Base-by-base conservation (phyloP, 441 rosid species). In the Gossypium gossypioides region DNA sequence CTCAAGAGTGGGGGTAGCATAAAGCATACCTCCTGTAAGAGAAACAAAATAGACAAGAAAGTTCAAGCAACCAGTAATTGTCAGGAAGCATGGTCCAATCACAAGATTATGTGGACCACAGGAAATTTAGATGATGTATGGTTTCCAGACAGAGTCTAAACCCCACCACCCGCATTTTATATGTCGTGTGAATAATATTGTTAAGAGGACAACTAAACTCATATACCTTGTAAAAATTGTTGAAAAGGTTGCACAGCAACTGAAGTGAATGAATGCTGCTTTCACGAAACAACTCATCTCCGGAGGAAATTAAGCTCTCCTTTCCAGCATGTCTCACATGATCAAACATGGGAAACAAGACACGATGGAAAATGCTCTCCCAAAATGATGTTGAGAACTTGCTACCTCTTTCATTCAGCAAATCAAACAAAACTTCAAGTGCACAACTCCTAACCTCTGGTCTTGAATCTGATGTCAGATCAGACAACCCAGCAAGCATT, bases 401-500 rank as follows among this genome's bases (percentile, higher is more conserved):
- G 78, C 91, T 87, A 60, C 99, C 99, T 82, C 99, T 88, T 86
- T 91, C 99, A 80, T 96, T 89, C 82, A 96, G 84, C 85, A 96
- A 85, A 84, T 96, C 99, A 85, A 96, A 96, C 79, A 96, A 78
- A 79, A 96, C 99, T 84, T 96, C 99, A 59, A 96, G 87, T 34
- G 99, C 97, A 76, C 99, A 96, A 83, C 93, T 90, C 77, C 98
- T 83, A 81, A 96, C 97, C 84, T 93, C 99, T 8, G 92, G 81
- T 79, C 99, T 86, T n/a, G 86, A 83, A 84, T 96, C 99, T 77
- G 91, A 89, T 24, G 97, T 96, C 77, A 96, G 85, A 85, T 93
- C 99, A 69, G 99, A 96, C 75, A 96, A 85, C 82, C 98, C 99
- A 65, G 99, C 98, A 72, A 96, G 89, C 99, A 96, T 96, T 6